These are phyloP conservation scores for Curvularia eragrostidis DNA, from an alignment of 2,329 filamentous ascomycete species.

Conservation along the genomic window DNA sequence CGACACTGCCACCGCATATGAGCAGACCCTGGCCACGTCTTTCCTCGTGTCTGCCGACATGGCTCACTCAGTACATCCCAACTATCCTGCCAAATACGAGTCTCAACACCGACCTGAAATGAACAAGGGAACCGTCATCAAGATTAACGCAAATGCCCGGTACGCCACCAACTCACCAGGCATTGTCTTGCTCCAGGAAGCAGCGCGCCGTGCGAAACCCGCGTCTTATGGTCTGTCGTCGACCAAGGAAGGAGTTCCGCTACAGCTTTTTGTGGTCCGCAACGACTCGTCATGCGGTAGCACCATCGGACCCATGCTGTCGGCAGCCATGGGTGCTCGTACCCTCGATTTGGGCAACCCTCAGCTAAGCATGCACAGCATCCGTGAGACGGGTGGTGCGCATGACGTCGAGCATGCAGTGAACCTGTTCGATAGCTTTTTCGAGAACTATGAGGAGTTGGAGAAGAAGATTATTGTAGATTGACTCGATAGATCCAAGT, in stretches of 20 bases:
- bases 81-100: slow-evolving; percentile 93
- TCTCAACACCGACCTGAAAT: slow-evolving; percentile 88
- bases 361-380: slow-evolving; percentile 96
- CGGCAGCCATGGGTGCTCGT: slow-evolving; percentile 81
- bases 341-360: slow-evolving; percentile 94
- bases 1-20: slow-evolving; percentile 78
- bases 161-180: slow-evolving; percentile 97
- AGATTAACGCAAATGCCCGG: slow-evolving; percentile 96
- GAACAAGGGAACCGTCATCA: slow-evolving; percentile 96
- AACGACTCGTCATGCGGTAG: slow-evolving; percentile 95
- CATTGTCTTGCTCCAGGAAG: slow-evolving; percentile 89
- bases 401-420: slow-evolving; percentile 88
- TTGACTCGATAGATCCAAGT: slow-evolving; percentile 53
- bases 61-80: slow-evolving; percentile 95
- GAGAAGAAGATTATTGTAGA: slow-evolving; percentile 86
- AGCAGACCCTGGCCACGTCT: slow-evolving; percentile 88
- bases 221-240: slow-evolving; percentile 52
- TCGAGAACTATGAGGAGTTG: slow-evolving; percentile 80
- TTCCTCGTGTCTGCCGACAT: slow-evolving; percentile 97
- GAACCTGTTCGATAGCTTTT: slow-evolving; percentile 86
- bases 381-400: slow-evolving; percentile 88
- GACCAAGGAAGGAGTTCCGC: slow-evolving; percentile 72
- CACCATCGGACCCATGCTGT: slow-evolving; percentile 97
- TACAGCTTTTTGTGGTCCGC: slow-evolving; percentile 94
- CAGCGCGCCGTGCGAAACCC: slow-evolving; percentile 67